A percentile compares a stretch with the other conserved stretches of the same genome.
Conservation (phyloP, 2,329 filamentous ascomycete species). For the Beauveria varroae region DNA sequence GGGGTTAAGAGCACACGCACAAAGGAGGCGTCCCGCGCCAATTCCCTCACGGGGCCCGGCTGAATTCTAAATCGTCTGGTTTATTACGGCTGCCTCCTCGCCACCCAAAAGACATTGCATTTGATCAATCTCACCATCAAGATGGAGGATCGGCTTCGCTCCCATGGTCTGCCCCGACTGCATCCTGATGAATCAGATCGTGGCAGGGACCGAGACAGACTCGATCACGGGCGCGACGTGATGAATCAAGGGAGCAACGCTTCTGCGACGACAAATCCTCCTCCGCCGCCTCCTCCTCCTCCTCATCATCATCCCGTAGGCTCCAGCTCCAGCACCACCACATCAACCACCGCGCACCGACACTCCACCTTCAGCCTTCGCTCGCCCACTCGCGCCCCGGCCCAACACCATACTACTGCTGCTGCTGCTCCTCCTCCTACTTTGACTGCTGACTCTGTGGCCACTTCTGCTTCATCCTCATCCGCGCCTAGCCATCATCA, state of each 20-base stretch:
- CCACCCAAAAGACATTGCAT: neutral
- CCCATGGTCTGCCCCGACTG: neutral
- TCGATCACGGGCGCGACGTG: slow-evolving; percentile 38
- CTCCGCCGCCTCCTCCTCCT: neutral
- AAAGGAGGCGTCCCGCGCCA: neutral
- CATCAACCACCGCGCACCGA: slow-evolving; percentile 24
- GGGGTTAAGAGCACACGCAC: neutral
- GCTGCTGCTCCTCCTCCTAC: neutral
- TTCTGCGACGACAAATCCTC: neutral
- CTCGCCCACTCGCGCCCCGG: slow-evolving; percentile 33
- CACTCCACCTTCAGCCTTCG: slow-evolving; percentile 41
- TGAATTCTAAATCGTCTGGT: neutral
- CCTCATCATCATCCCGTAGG: neutral
- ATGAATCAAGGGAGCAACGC: slow-evolving; percentile 29
- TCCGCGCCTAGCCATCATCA: slow-evolving; percentile 16
- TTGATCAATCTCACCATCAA: neutral
- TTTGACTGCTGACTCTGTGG: neutral
- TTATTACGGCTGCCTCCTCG: neutral
- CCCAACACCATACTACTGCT: slow-evolving; percentile 18
- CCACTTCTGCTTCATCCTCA: neutral
- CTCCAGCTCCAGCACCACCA: neutral
- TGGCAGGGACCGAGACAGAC: slow-evolving; percentile 11
- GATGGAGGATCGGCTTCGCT: neutral
- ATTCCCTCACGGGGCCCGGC: neutral
- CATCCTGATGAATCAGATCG: neutral